These are phyloP conservation scores for Hypocreales sp. DNA, from an alignment of 2,329 filamentous ascomycete species.

Conservation along the genomic window DNA sequence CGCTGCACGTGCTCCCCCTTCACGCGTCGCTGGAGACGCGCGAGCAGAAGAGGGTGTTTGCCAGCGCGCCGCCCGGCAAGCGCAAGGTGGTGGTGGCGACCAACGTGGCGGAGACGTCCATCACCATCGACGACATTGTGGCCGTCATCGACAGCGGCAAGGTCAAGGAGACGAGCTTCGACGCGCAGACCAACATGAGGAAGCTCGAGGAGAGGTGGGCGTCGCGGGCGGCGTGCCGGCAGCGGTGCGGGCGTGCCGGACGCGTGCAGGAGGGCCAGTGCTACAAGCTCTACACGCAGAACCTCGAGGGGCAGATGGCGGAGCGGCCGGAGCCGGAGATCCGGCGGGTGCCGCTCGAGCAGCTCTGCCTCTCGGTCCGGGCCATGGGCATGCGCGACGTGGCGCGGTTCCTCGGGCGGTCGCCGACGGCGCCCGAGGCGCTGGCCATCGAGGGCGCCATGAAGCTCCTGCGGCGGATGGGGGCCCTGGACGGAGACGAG, in stretches of 20 bases:
- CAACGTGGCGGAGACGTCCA: constrained; percentile 95
- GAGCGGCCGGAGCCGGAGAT: constrained; percentile 90
- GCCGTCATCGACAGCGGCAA: constrained; percentile 90
- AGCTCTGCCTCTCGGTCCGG: constrained; percentile 84
- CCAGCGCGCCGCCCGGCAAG: constrained; percentile 57
- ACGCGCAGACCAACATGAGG: constrained; percentile 83
- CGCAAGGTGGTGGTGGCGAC: constrained; percentile 90
- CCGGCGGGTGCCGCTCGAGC: constrained; percentile 78
- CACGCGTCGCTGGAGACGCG: constrained; percentile 82
- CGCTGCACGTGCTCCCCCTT: constrained; percentile 66
- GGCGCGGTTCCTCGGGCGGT: constrained; percentile 63
- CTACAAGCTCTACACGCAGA: constrained; percentile 88
- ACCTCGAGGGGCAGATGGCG: constrained; percentile 73
- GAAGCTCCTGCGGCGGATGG: constrained; percentile 65
- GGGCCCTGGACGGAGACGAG: constrained; percentile 71
- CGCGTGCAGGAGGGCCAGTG: constrained; percentile 82
- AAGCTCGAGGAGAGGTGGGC: constrained; percentile 92
- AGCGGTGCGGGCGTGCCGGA: constrained; percentile 82
- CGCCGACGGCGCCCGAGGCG: constrained; percentile 76
- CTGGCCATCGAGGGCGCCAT: constrained; percentile 78
- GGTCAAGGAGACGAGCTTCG: constrained; percentile 93
- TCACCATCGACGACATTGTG: constrained; percentile 95
- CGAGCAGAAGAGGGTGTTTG: constrained; percentile 81
- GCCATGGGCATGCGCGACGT: constrained; percentile 88
- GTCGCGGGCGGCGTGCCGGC: constrained; percentile 84